A percentile compares a stretch with the other conserved stretches of the same genome.
phyloP scores from a whole-genome alignment of 345 rosid species.

The Punica granatum region DNA sequence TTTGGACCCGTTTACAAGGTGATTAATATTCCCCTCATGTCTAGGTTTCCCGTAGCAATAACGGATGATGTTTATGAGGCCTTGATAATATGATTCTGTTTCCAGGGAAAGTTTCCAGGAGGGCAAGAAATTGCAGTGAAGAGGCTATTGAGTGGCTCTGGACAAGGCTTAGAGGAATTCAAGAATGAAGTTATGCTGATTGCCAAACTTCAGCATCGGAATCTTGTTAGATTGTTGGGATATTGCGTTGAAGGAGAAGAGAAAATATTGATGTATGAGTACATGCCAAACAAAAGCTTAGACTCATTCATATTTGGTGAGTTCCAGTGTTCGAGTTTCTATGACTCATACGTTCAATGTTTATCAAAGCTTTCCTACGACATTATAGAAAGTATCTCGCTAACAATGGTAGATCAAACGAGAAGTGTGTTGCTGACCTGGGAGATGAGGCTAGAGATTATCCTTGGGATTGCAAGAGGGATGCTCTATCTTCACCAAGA shows the following conservation, averaged over 20 bases:
- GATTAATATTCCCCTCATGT: not conserved
- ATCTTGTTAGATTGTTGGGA: conserved; percentile 48
- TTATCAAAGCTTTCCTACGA: not conserved
- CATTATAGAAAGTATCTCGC: not conserved
- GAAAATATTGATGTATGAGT: conserved; percentile 45
- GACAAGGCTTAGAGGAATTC: conserved; percentile 53
- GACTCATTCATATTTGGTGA: conserved; percentile 49
- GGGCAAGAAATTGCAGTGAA: conserved; percentile 54
- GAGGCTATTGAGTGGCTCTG: conserved; percentile 45
- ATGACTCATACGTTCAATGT: not conserved
- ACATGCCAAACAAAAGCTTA: conserved; percentile 53
- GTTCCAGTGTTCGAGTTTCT: conserved; percentile 1
- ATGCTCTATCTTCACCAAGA: conserved; percentile 68
- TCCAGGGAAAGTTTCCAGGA: conserved; percentile 35
- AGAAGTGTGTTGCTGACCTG: conserved; percentile 30
- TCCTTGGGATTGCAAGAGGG: conserved; percentile 62
- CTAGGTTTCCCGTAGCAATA: not conserved
- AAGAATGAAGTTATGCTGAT: conserved; percentile 47
- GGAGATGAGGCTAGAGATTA: conserved; percentile 38
- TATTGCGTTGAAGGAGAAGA: conserved; percentile 38
- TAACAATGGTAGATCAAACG: conserved; percentile 19
- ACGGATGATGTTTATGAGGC: too few relatives aligned
- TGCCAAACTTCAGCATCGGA: conserved; percentile 50
- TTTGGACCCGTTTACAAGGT: conserved; percentile 64
- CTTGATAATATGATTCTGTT: not conserved